These are phyloP conservation scores for Phanerochaete carnosa DNA, from an alignment of 768 basidiomycete species.

Conservation along the genomic window DNA sequence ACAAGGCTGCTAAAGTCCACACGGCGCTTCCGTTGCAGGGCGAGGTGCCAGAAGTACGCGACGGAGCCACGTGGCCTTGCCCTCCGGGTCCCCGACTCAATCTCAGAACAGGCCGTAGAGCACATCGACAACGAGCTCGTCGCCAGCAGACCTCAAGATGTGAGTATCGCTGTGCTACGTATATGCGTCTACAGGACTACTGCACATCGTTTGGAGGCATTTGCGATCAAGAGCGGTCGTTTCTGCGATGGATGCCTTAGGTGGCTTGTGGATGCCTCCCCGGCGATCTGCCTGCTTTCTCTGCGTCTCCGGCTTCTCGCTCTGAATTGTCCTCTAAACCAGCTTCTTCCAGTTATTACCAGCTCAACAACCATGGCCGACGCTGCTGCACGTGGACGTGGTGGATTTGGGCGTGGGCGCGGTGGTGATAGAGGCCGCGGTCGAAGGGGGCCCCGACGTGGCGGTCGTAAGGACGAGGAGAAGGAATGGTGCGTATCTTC, in stretches of 20 bases:
- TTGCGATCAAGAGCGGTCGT: neutral
- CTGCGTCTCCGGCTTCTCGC: neutral
- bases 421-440: constrained; percentile 63
- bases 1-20: neutral
- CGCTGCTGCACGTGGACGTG: constrained; percentile 78
- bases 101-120: neutral
- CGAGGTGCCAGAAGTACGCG: neutral
- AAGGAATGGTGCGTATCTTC: constrained; percentile 84
- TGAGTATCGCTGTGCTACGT: constrained; percentile 29
- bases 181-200: neutral
- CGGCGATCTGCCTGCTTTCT: constrained; percentile 4
- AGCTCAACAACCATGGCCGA: constrained; percentile 66
- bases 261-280: constrained; percentile 37
- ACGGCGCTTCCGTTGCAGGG: neutral
- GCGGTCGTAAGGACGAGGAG: constrained; percentile 98
- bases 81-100: constrained; percentile 5
- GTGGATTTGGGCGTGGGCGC: constrained; percentile 79
- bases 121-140: constrained; percentile 25
- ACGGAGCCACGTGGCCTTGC: neutral
- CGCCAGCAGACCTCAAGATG: constrained; percentile 32
- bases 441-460: constrained; percentile 83
- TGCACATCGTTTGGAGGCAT: neutral
- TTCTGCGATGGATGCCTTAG: constrained; percentile 48
- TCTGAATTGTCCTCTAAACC: constrained; percentile 7
- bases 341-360: constrained; percentile 20